Base-by-base conservation (phyloP, 495 filamentous ascomycete genomes). In the Cudoniella acicularis region DNA sequence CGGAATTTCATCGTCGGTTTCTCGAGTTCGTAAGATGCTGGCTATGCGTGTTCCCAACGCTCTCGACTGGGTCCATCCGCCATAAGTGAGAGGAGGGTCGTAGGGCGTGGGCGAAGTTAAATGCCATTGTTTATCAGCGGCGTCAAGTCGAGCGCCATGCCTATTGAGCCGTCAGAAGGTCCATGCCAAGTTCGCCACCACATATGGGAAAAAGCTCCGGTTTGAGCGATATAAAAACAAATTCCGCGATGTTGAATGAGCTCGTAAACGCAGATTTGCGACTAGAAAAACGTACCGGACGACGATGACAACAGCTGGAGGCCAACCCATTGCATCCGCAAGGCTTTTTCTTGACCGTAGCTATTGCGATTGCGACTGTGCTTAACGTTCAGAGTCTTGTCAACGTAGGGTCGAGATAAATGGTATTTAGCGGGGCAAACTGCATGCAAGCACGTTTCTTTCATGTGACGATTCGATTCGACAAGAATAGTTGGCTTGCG, bases 111-210 rank as follows among this genome's bases (percentile, higher is more conserved):
- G 87, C 3, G 95, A 96, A n/a, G 89, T 87, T 11, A 96, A 79
- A 73, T 97, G 92, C 94, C 94, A 99, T 71, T 91, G 81, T 67
- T 90, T 89, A 75, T 98, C 91, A 59, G 91, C 90, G 46, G 90
- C 89, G 70, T 99, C 94, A 27, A 99, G 85, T 40, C 94, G 87
- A 43, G 91, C 86, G 61, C 94, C 94, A 71, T 99, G 94, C 70
- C 91, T 96, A 62, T 17, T 53, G 21, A 8, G 49, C 23, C 18
- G 42, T 64, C 24, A 54, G 46, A 45, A 3, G 40, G 9, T 58
- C 17, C 18, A 41, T 57, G 20, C 30, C 4, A 13, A 13, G 4
- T 36, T 36, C 13, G 30, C 30, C 30, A 36, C 30, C 9, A 50
- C 48, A 23, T n/a, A 6, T 46, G 8, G 43, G 43, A 17, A 17